Evolutionary conservation across 2,329 filamentous ascomycete species (phyloP), one percentile per base, ranked within the genome.

Genomic region (Diplodia intermedia): DNA sequence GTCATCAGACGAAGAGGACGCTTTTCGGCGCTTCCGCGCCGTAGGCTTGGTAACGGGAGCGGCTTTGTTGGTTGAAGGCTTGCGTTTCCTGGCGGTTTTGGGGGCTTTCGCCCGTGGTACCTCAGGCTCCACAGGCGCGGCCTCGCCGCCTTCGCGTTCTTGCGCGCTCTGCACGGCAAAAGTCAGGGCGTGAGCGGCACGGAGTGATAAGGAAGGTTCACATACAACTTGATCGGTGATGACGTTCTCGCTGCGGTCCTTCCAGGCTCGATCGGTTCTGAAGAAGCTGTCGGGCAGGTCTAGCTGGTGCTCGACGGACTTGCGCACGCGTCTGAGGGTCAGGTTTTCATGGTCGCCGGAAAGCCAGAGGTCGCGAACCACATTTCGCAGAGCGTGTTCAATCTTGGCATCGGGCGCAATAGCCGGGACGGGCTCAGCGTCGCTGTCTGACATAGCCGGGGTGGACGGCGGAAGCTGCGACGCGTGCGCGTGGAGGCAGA

Each of bases 321-420:
- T 73, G 60, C 88, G 85, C 62, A 88, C 83, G 66, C 81, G 81
- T 70, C 87, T 88, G 65, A 89, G 80, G 0, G 87, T 88, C 69
- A 89, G 76, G 62, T 86, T 82, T 6, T 86, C 83, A 38, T 77
- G 75, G 23, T 85, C 77, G 66, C 78, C 79, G 2, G 73, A 71
- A 65, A 79, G 79, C 73, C 82, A 74, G 14, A 81, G 74, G 3
- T 76, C 72, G 55, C 78, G 74, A 47, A 84, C 82, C 33, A 79
- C 75, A 68, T 80, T 73, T 68, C 77, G 78, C 14, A 85, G 73
- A 31, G 77, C 78, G 60, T 74, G 70, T 53, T 81, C 75, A 65
- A 85, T 78, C 9, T 72, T 70, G 4, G 71, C 71, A 63, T 82
- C 77, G 14, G 79, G 74, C 11, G 78, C 81, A 15, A 63, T 20